Evolutionary conservation across 306 rosid species (phyloP), one percentile per base, ranked within the genome.

Genomic region (Medicago arabica): DNA sequence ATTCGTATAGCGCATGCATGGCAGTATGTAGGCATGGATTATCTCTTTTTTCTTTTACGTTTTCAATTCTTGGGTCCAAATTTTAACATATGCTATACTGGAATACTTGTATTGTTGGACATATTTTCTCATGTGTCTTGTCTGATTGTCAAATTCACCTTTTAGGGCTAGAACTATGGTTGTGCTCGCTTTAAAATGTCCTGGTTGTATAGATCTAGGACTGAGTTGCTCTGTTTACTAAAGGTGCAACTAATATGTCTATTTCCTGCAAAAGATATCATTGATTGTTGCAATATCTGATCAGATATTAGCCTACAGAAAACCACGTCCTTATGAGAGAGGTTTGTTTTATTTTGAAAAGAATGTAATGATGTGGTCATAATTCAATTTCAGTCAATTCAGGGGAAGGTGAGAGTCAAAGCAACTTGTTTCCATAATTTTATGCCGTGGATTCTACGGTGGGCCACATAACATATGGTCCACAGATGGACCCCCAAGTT

Each of bases 271-370:
- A 67, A 50, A 34, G 46, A 68, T 13, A 60, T 58, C 43, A 64
- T 71, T 14, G 41, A 36, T 25, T 16, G 55, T 36, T 40, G 80
- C 34, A 61, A 77, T 74, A 49, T 74, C 25, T 64, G 16, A 46
- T 75, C 9, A 21, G 72, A 66, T 67, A n/a, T 65, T 79, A 36
- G 74, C 70, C 23, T 21, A 23, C 67, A 40, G 7, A 63, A 46
- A 23, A 36, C 18, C 72, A 44, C 44, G 23, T 70, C 43, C 67
- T 34, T 50, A n/a, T 65, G 73, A 63, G 7, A 43, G 72, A 36
- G 72, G 61, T 70, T 49, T 77, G 61, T 70, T 39, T 77, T 68
- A 49, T 58, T 67, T 57, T 59, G n/a, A 58, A 61, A 59, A 55
- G 63, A 62, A 40, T 75, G 41, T 17, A 18, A 21, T 74, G 53